Base-by-base conservation (phyloP, 2,329 filamentous ascomycete species). In the Beauveria rudraprayagi region DNA sequence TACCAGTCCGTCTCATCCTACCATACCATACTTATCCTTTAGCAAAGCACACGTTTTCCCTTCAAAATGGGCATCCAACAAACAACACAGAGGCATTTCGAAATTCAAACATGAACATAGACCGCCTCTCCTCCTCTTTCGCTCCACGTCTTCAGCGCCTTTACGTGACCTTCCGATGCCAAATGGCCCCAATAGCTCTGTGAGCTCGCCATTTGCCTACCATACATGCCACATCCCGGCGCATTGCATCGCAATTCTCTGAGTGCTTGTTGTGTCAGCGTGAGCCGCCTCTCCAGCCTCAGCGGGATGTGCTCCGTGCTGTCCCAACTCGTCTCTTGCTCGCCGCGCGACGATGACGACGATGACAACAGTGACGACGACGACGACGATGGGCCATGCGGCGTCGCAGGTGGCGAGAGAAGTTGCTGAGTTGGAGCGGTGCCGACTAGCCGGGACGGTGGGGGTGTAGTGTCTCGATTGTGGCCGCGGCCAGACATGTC, bases 211-310 rank as follows among this genome's bases (percentile, higher is more conserved):
- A 62, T 22, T 19, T 16, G n/a, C 30, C 4, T 6, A 6, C 54
- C 54, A 16, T 43, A 54, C 28, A 53, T 16, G 22, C 11, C 10
- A 22, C 60, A 62, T 1, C 55, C 60, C 1, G 52, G 43, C 8
- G 48, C 47, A 22, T 62, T 55, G 28, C 60, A 62, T 1, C 54
- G 37, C 9, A 62, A 16, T 19, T 62, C 60, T 8, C 60, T 11
- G 9, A 62, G 44, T 5, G 48, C 40, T 3, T 10, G n/a, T 14
- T 30, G 24, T 5, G 47, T 57, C 17, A 7, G 17, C 8, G 19
- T 19, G 7, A 62, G 22, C 5, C 58, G 28, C 16, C 5, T 19
- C 43, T 26, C 51, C 5, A 61, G 9, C 16, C 2, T 8, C 58
- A 48, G 40, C 5, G 51, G 43, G 2, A 55, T 3, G 10, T 16